Base-by-base conservation (phyloP, 2,329 filamentous ascomycete genomes). In the Colletotrichum ledebouriae region DNA sequence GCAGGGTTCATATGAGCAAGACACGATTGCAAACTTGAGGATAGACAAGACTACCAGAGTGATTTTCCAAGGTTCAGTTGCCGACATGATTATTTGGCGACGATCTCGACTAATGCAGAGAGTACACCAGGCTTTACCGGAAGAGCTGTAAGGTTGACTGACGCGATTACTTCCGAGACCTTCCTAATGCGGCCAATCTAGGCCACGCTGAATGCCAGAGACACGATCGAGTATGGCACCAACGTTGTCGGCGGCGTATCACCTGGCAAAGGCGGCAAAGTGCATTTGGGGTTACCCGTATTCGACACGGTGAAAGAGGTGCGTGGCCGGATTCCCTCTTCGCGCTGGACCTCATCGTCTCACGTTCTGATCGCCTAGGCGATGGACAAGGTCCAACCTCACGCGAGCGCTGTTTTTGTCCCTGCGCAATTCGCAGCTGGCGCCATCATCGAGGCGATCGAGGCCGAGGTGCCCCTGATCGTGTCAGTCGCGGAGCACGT, bases 401-500 rank as follows among this genome's bases (percentile, higher is more conserved):
- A 92, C 76, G 91, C 90, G 10, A 92, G 89, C 9, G 89, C 89
- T 2, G 90, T 93, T n/a, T 93, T 92, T 70, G 90, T 93, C 0
- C 89, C 90, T 0, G 91, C 91, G 1, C 85, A 86, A 49, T 86
- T 88, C 53, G 91, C 91, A 1, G 87, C 89, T 2, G 80, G 82
- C 57, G 91, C 91, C 0, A 92, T 94, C 71, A 88, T 91, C 73
- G 91, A 93, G 73, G 88, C 91, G 1, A 90, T 95, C 65, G 91
- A 92, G 75, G 92, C 92, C 0, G 91, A 94, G 74, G 89, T 94
- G 0, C 91, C 92, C 0, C 84, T 94, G 1, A 89, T 94, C 22
- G 91, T 94, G 6, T 90, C 91, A 6, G 92, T 95, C 6, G 92
- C 92, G 6, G 92, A 95, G 76, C 91, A 94, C 76, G 90, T 94